These are phyloP conservation scores for Neoarthrinium moseri DNA, from an alignment of 2,329 filamentous ascomycete species.

Conservation along the genomic window DNA sequence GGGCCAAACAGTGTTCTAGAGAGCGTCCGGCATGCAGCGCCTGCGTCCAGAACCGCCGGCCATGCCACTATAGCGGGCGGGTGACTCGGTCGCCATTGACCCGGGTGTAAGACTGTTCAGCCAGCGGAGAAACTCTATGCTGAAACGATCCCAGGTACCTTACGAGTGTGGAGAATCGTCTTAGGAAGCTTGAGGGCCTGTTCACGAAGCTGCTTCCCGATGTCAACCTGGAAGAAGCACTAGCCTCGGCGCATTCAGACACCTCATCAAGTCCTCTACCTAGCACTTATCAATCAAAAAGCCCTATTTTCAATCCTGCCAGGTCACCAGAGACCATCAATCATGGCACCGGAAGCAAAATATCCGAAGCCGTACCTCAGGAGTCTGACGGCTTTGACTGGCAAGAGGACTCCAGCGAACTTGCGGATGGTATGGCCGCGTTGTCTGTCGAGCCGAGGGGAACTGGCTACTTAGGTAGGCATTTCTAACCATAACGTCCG, in stretches of 20 bases:
- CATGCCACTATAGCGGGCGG: constrained; percentile 25
- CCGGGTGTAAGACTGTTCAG: constrained; percentile 17
- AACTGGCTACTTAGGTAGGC: constrained; percentile 29
- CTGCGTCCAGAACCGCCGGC: constrained; percentile 18
- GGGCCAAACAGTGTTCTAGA: constrained; percentile 21
- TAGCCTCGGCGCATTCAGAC: constrained; percentile 6
- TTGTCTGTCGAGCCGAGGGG: constrained; percentile 33
- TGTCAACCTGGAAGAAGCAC: constrained; percentile 20
- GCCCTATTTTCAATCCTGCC: not conserved
- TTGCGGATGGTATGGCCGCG: constrained; percentile 33
- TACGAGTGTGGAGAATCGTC: constrained; percentile 19
- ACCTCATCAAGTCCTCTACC: not conserved
- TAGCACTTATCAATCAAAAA: not conserved
- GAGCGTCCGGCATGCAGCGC: constrained; percentile 21
- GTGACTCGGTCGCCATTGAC: constrained; percentile 23
- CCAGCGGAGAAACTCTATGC: not conserved
- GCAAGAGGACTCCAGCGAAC: constrained; percentile 22
- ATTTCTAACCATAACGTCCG: not conserved
- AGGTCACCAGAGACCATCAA: not conserved
- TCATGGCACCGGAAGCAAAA: constrained; percentile 9
- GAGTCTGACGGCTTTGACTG: constrained; percentile 30
- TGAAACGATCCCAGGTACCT: constrained; percentile 16
- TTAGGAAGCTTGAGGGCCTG: constrained; percentile 18
- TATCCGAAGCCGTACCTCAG: constrained; percentile 26
- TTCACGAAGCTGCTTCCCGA: constrained; percentile 19